A percentile compares a stretch with the other conserved stretches of the same genome.
Conservation (phyloP, 257 asterid species). For the Gentiana macrophylla region DNA sequence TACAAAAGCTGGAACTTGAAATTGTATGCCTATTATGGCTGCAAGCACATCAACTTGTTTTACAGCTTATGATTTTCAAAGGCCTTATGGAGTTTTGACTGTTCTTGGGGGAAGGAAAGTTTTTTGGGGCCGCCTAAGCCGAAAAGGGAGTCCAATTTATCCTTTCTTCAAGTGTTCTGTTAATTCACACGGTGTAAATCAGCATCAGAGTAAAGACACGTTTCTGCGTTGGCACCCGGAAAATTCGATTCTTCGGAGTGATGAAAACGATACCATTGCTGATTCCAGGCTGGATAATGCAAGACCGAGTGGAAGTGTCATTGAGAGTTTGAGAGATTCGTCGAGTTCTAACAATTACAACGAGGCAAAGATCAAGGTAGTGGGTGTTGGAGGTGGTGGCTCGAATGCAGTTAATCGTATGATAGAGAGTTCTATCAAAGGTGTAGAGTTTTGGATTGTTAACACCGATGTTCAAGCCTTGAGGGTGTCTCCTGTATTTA, state of each 20-base stretch:
- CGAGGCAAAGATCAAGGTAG: slow-evolving; percentile 84
- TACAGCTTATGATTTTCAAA: slow-evolving; percentile 41
- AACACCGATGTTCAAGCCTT: slow-evolving; percentile 87
- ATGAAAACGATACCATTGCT: slow-evolving; percentile 26
- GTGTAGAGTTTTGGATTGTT: slow-evolving; percentile 92
- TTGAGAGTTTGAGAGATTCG: slow-evolving; percentile 40
- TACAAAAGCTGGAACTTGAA: too few relatives aligned
- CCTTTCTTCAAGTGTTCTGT: slow-evolving; percentile 46
- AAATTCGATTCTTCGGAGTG: slow-evolving; percentile 69
- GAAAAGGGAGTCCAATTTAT: slow-evolving; percentile 22
- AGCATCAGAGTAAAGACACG: slow-evolving; percentile 45
- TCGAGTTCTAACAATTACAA: slow-evolving; percentile 35
- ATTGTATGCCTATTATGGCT: slow-evolving; percentile 33
- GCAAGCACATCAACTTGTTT: slow-evolving; percentile 44
- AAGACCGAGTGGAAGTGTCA: slow-evolving; percentile 21
- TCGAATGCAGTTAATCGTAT: slow-evolving; percentile 95
- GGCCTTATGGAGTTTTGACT: slow-evolving; percentile 33
- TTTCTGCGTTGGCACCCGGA: slow-evolving; percentile 74
- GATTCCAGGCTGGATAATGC: slow-evolving; percentile 38
- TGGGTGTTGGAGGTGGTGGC: slow-evolving; percentile 96
- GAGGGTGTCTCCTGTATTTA: slow-evolving; percentile 67
- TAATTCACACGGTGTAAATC: slow-evolving; percentile 42
- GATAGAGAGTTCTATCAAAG: slow-evolving; percentile 74
- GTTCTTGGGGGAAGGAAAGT: slow-evolving; percentile 35
- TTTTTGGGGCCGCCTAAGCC: slow-evolving; percentile 25